These are phyloP conservation scores for Zygosaccharomyces pseudorouxii DNA, from an alignment of 805 yeast species.

Conservation along the genomic window DNA sequence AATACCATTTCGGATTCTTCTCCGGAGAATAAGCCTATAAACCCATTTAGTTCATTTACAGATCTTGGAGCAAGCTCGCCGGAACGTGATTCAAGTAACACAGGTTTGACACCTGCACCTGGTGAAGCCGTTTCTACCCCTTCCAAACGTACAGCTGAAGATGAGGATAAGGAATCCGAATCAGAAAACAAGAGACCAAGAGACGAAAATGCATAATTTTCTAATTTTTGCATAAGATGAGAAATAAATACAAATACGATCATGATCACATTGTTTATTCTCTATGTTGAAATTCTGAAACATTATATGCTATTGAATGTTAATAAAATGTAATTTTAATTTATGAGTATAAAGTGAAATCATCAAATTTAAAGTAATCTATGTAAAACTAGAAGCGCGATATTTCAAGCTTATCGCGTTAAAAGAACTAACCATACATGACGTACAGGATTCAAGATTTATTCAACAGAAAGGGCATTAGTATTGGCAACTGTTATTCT, in stretches of 20 bases:
- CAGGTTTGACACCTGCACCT: slow-evolving; percentile 1
- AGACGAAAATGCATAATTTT: slow-evolving; percentile 5
- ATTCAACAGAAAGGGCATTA: too few relatives aligned
- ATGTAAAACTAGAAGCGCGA: background rate
- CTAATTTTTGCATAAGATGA: too few relatives aligned
- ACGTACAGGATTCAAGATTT: too few relatives aligned
- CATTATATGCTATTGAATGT: background rate
- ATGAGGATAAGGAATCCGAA: slow-evolving; percentile 4
- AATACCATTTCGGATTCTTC: background rate
- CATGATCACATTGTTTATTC: background rate
- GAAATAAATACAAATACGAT: background rate
- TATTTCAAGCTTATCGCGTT: background rate
- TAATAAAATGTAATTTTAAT: background rate
- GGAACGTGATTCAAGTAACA: slow-evolving; percentile 1
- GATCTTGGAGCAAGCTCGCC: background rate
- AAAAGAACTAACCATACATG: too few relatives aligned
- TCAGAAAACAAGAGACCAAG: slow-evolving; percentile 5
- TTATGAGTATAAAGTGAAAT: background rate
- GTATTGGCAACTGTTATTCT: background rate
- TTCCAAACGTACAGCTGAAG: slow-evolving; percentile 16
- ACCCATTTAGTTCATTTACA: slow-evolving; percentile 2
- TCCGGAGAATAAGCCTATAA: background rate
- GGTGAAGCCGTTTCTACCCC: slow-evolving; percentile 1
- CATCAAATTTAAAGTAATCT: background rate
- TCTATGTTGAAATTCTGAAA: background rate